Percentiles rank a stretch among this genome's conserved stretches.
Conservation (phyloP, 2,329 filamentous ascomycete genomes). For the Botrytis hyacinthi region DNA sequence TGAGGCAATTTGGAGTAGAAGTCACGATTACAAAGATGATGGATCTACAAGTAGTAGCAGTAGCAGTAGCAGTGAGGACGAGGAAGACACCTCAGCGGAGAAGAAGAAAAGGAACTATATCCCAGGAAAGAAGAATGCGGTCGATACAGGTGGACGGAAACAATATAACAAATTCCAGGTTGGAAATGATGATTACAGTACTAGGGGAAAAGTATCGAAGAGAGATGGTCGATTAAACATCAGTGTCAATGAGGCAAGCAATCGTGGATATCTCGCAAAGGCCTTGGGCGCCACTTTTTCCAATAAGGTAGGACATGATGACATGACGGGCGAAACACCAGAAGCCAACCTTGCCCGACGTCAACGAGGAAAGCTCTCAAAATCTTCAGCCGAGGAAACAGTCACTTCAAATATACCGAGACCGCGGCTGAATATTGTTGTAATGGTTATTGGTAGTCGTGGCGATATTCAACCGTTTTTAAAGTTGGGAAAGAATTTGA, state of each 20-base stretch:
- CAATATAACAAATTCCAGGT: slow-evolving; percentile 56
- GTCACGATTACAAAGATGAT: slow-evolving; percentile 17
- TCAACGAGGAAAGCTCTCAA: slow-evolving; percentile 33
- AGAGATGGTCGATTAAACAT: slow-evolving; percentile 70
- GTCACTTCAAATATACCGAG: slow-evolving; percentile 19
- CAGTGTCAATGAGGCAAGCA: slow-evolving; percentile 67
- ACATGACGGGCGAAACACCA: slow-evolving; percentile 20
- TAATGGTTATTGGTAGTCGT: slow-evolving; percentile 79
- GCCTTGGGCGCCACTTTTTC: slow-evolving; percentile 64
- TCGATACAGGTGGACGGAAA: slow-evolving; percentile 20
- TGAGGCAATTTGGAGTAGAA: slow-evolving; percentile 31
- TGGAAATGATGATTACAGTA: slow-evolving; percentile 62
- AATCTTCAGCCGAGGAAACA: slow-evolving; percentile 31
- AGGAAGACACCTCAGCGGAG: slow-evolving; percentile 17
- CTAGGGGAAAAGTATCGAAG: slow-evolving; percentile 63
- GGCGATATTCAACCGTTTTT: slow-evolving; percentile 82
- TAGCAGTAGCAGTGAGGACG: slow-evolving; percentile 32
- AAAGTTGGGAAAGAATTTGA: slow-evolving; percentile 69
- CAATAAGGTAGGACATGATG: slow-evolving; percentile 47
- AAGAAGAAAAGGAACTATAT: slow-evolving; percentile 11
- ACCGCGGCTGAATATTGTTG: slow-evolving; percentile 65
- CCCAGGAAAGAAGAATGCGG: slow-evolving; percentile 4
- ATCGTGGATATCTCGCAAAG: slow-evolving; percentile 71
- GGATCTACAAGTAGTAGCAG: slow-evolving; percentile 25
- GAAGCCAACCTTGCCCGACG: not conserved